These are phyloP conservation scores for Ophiocordyceps sinensis DNA, from an alignment of 2,329 filamentous ascomycete genomes.

Conservation along the genomic window DNA sequence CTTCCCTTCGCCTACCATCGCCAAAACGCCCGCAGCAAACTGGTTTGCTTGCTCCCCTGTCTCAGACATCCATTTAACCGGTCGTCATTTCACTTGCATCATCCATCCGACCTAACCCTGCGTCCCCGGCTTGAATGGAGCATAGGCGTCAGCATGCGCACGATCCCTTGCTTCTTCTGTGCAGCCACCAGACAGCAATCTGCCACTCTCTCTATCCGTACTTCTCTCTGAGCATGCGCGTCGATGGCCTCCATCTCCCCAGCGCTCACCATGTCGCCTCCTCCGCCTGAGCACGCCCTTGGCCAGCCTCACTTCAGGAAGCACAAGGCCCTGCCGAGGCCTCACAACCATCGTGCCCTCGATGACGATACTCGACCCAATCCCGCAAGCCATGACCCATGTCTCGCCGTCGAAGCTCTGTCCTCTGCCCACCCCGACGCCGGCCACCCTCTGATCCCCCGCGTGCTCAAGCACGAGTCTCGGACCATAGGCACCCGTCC, in stretches of 20 bases:
- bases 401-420: conserved; percentile 14
- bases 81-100: neutral
- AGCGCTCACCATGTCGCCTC: conserved; percentile 11
- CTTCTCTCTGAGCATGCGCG: neutral
- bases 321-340: conserved; percentile 28
- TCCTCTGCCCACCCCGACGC: conserved; percentile 9
- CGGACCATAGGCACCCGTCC: conserved; percentile 28
- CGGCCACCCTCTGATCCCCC: conserved; percentile 22
- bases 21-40: neutral
- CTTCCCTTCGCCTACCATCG: no score
- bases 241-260: neutral
- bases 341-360: conserved; percentile 11
- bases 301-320: conserved; percentile 26
- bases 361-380: conserved; percentile 10
- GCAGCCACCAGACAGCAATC: no score
- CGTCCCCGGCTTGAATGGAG: neutral
- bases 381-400: conserved; percentile 7
- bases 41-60: neutral
- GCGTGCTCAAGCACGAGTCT: conserved; percentile 25
- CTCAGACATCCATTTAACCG: neutral
- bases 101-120: neutral
- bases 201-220: neutral
- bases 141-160: neutral
- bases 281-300: conserved; percentile 11
- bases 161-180: neutral